These are phyloP conservation scores for Neotropicomus parvogracilis DNA, from an alignment of 1,284 basidiomycete species.

Conservation along the genomic window DNA sequence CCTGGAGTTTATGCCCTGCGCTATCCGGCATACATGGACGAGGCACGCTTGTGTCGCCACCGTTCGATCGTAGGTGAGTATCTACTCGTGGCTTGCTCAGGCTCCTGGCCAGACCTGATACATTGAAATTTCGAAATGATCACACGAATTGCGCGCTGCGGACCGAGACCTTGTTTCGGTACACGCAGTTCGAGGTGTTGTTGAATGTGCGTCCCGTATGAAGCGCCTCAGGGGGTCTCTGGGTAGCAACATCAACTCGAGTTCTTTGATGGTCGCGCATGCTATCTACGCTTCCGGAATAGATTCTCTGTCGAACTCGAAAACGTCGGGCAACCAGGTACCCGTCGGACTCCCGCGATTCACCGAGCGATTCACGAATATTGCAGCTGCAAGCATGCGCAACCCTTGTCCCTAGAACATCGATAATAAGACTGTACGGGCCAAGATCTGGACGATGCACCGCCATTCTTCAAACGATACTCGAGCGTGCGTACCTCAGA, in stretches of 20 bases:
- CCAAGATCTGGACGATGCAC: background rate
- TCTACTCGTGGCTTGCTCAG: too few relatives aligned
- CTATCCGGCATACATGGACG: conserved; percentile 3
- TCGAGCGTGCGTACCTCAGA: background rate
- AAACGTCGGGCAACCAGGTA: too few relatives aligned
- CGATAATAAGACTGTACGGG: background rate
- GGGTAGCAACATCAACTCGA: background rate
- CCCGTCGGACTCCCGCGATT: conserved; percentile 7
- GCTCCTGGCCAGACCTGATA: too few relatives aligned
- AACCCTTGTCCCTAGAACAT: too few relatives aligned
- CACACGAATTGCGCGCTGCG: too few relatives aligned
- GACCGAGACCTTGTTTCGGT: too few relatives aligned
- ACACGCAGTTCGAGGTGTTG: background rate
- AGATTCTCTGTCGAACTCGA: background rate
- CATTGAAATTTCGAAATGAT: too few relatives aligned
- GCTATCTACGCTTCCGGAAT: background rate
- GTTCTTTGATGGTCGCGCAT: too few relatives aligned
- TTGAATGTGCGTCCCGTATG: background rate
- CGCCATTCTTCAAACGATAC: conserved; percentile 16
- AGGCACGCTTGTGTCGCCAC: background rate
- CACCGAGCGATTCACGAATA: background rate
- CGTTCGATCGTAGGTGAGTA: background rate
- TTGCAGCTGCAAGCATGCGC: too few relatives aligned
- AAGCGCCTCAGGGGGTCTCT: background rate
- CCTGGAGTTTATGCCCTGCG: background rate